These are phyloP conservation scores for Neostapfia colusana DNA, from an alignment of 176 grass and related monocot genomes.

Conservation along the genomic window DNA sequence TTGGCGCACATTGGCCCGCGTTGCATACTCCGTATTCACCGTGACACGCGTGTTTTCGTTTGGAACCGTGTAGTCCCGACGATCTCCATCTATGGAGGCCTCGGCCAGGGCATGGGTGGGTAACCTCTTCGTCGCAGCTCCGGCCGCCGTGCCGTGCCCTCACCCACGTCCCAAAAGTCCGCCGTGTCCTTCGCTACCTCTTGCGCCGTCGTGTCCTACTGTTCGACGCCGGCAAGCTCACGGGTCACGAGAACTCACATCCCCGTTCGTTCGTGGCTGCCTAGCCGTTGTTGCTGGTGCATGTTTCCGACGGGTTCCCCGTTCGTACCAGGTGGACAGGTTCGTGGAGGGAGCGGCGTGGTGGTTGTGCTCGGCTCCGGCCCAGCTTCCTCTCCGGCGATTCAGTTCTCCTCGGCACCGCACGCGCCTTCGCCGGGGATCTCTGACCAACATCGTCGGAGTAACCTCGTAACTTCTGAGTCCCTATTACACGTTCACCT, in stretches of 20 bases:
- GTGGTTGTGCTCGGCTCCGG: conserved; percentile 79
- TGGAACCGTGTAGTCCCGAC: not conserved
- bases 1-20: not conserved
- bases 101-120: conserved; percentile 22
- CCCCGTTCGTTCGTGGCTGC: not conserved
- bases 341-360: conserved; percentile 85
- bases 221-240: conserved; percentile 68
- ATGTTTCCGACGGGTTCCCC: not conserved
- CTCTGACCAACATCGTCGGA: conserved; percentile 54
- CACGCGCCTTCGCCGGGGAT: conserved; percentile 58
- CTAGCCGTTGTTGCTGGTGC: not conserved
- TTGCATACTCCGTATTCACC: conserved; percentile 11
- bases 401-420: conserved; percentile 72
- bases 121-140: conserved; percentile 1
- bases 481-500: not conserved
- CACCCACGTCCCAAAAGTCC: too few species aligned
- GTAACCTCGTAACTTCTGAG: conserved; percentile 66
- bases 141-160: not conserved
- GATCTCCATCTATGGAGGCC: conserved; percentile 35
- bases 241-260: conserved; percentile 15
- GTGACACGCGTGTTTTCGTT: not conserved
- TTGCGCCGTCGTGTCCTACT: not conserved
- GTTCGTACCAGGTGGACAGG: conserved; percentile 60
- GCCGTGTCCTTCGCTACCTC: not conserved
- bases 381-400: conserved; percentile 62